Base-by-base conservation (phyloP, 176 grass and related monocot species). In the Dendrocalamus sinicus region DNA sequence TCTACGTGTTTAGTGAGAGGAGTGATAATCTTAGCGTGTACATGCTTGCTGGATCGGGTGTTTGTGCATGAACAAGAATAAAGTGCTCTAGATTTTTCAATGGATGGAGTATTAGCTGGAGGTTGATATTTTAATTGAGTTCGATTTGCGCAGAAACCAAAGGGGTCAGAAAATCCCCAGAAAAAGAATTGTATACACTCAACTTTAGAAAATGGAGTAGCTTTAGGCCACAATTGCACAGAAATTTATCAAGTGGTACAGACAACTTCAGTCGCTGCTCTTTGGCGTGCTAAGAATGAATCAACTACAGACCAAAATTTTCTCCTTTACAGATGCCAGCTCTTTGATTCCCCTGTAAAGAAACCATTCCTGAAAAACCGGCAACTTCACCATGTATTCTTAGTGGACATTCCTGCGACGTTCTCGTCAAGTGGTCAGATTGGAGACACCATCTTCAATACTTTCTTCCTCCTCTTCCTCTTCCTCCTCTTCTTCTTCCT, bases 381-480 rank as follows among this genome's bases (percentile, higher is more conserved):
- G 72, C 1, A 62, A 84, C 75, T 59, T 89, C 52, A 81, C 64
- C 63, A 39, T 23, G 51, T 58, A 86, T 84, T 6, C 53, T 39
- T 17, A 67, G 68, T 51, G 22, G 23, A 11, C 46, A 51, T 16
- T 51, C 2, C 79, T 73, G 67, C 50, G 28, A 48, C 26, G 60
- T 81, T 79, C 77, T 58, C 52, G 9, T 73, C 24, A 86, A 73
- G 88, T 73, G 14, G 73, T 86, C 4, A 64, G 46, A 65, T 83
- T 71, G 7, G 83, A 81, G 75, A 85, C 62, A 17, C 77, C 79
- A 63, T 92, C 85, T 30, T 89, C 84, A 41, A 90, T 35, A 5
- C 83, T 78, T 63, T 64, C 79, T 57, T 87, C 84, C 5, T 85
- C 83, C 3, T 83, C 88, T 0, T 76, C 83, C 0, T 80, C 87